Evolutionary conservation across 495 filamentous ascomycete genomes (phyloP).

Genomic region (Bathelium albidoporum): DNA sequence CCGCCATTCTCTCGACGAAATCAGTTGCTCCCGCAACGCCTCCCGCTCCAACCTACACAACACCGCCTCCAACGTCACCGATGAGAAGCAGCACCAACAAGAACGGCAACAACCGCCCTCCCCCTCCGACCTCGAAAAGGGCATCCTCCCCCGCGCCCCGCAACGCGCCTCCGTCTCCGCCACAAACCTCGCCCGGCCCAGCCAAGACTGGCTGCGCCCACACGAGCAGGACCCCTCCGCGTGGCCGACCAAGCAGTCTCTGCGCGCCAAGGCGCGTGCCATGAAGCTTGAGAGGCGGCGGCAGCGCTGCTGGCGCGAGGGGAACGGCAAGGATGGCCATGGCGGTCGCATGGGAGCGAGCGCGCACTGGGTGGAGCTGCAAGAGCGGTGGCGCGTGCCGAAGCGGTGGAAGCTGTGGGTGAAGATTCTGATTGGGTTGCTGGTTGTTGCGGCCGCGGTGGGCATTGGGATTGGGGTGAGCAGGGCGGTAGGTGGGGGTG

Average conservation of each 20-base stretch:
- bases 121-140: conserved; percentile 28
- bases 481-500: conserved; percentile 47
- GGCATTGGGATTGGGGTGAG: conserved; percentile 52
- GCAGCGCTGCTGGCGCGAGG: conserved; percentile 17
- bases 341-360: too few species aligned
- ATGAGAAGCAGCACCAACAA: conserved; percentile 7
- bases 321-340: conserved; percentile 15
- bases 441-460: conserved; percentile 48
- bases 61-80: not conserved
- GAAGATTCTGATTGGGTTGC: conserved; percentile 43
- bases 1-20: conserved; percentile 37
- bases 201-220: conserved; percentile 21
- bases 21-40: conserved; percentile 24
- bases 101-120: conserved; percentile 29
- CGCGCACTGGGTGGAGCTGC: conserved; percentile 32
- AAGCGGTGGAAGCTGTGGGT: conserved; percentile 39
- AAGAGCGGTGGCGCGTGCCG: conserved; percentile 27
- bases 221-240: conserved; percentile 26
- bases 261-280: conserved; percentile 18
- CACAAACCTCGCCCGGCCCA: conserved; percentile 11
- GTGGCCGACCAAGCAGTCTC: conserved; percentile 28
- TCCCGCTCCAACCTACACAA: not conserved
- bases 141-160: conserved; percentile 10
- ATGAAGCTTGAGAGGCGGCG: conserved; percentile 9
- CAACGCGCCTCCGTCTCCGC: conserved; percentile 11